A percentile compares a stretch with the other conserved stretches of the same genome.
These are phyloP conservation scores for Rhizomucor miehei DNA, from an alignment of 371 early-diverging fungal species.

Conservation along the genomic window DNA sequence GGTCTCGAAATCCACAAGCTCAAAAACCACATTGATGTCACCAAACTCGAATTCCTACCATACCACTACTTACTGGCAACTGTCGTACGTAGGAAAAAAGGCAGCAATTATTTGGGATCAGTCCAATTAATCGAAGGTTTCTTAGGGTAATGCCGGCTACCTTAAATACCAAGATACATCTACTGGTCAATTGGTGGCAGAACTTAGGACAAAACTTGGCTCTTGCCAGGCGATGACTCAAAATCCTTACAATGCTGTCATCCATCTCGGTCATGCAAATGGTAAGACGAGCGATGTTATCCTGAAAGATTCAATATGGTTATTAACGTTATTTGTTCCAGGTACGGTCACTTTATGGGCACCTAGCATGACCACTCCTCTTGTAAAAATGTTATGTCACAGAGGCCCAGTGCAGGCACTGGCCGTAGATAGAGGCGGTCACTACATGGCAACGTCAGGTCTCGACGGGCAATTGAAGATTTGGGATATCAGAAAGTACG, in stretches of 20 bases:
- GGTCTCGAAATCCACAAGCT: conserved; percentile 96
- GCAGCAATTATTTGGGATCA: neutral
- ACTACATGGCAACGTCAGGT: conserved; percentile 93
- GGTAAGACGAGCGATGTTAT: conserved; percentile 55
- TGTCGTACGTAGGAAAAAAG: conserved; percentile 47
- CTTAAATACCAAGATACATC: conserved; percentile 97
- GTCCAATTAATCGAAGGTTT: neutral
- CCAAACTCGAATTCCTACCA: conserved; percentile 90
- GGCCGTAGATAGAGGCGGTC: conserved; percentile 85
- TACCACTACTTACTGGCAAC: conserved; percentile 95
- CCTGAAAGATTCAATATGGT: neutral
- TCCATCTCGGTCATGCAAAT: conserved; percentile 90
- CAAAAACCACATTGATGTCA: conserved; percentile 79
- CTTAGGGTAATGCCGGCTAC: conserved; percentile 75
- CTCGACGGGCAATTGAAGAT: conserved; percentile 89
- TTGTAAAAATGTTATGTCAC: conserved; percentile 96
- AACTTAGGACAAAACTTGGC: conserved; percentile 79
- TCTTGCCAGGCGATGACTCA: conserved; percentile 82
- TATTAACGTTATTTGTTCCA: neutral
- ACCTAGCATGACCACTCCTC: conserved; percentile 77
- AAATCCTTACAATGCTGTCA: conserved; percentile 92
- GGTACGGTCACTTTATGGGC: conserved; percentile 93
- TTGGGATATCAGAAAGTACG: conserved; percentile 96
- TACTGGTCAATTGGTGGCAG: conserved; percentile 88
- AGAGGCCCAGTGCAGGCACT: conserved; percentile 82